A percentile compares a stretch with the other conserved stretches of the same genome.
These are phyloP conservation scores for Zalaria sp. DNA, from an alignment of 2,329 filamentous ascomycete genomes.

Conservation along the genomic window DNA sequence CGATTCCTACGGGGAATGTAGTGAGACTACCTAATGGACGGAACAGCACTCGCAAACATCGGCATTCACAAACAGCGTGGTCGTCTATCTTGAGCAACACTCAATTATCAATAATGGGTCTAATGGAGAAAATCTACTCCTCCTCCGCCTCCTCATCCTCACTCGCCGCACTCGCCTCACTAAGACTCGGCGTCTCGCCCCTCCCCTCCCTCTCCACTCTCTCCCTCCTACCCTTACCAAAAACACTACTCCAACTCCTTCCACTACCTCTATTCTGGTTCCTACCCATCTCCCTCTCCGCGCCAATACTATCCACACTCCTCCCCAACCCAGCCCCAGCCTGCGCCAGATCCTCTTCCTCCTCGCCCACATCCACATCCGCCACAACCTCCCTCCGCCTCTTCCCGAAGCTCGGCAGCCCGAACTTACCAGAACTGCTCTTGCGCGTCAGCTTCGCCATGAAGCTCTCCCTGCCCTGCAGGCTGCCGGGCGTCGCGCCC, in stretches of 20 bases:
- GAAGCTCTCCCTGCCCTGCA: constrained; percentile 28
- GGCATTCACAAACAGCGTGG: no score
- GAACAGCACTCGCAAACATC: no score
- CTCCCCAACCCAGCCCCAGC: constrained; percentile 4
- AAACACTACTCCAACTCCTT: constrained; percentile 30
- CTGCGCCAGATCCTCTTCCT: constrained; percentile 11
- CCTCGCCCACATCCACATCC: constrained; percentile 24
- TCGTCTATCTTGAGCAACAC: no score
- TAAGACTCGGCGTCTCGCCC: constrained; percentile 29
- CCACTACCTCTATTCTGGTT: constrained; percentile 22
- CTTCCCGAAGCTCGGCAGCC: constrained; percentile 23
- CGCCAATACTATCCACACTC: constrained; percentile 21
- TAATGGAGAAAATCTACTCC: constrained; percentile 1
- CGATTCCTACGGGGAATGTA: no score
- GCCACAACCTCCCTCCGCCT: constrained; percentile 10
- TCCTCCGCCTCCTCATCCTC: constrained; percentile 22
- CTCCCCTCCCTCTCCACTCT: constrained; percentile 20
- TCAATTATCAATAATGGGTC: no score
- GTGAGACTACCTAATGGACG: no score
- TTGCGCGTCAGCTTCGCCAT: constrained; percentile 37
- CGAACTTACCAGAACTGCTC: constrained; percentile 30
- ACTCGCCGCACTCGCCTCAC: constrained; percentile 29
- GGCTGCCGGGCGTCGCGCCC: constrained; percentile 11
- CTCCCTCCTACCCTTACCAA: constrained; percentile 17
- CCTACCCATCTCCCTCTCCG: constrained; percentile 10